Base-by-base conservation (phyloP, 345 rosid genomes). In the Adansonia digitata region DNA sequence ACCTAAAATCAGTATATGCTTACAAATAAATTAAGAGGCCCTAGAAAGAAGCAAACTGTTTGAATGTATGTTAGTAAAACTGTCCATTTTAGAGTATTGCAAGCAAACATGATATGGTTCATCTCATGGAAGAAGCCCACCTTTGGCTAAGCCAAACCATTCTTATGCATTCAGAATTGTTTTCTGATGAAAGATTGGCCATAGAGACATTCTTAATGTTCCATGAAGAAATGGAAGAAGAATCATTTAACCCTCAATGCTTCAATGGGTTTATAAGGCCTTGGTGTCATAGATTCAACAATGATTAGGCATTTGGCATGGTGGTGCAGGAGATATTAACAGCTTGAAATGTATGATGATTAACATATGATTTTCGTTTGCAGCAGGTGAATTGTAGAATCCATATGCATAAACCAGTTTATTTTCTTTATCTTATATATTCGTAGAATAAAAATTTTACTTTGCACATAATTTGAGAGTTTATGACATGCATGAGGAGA, bases 1-100 rank as follows among this genome's bases (percentile, higher is more conserved):
- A 94, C 93, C 98, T 94, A 76, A 76, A 80, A 74, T 49, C 71
- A 77, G 26, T 35, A 31, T 43, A 74, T 40, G 35, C 26, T n/a
- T 34, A 27, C 56, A 72, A 79, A 65, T 5, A 77, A 75, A 51
- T 49, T 9, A 61, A 42, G 57, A 72, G 14, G 15, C 49, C 64
- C 18, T 26, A 76, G 15, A 61, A 66, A 73, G 46, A 75, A 66
- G 60, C 48, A 53, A 24, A 61, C 3, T 57, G 35, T 34, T 29
- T 17, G 14, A 60, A 40, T 7, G 60, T 20, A 40, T 68, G 72
- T 68, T 26, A 45, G 26, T 17, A 4, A 68, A 15, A 20, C 56
- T 7, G 13, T 46, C 40, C 5, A 68, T 68, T 67, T 27, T 29
- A 46, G 22, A 68, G 15, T 68, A 45, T 26, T 27, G 56, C 56